A percentile compares a stretch with the other conserved stretches of the same genome.
Conservation (phyloP, 2,329 filamentous ascomycete genomes). For the Sphaerulina vaccinii region DNA sequence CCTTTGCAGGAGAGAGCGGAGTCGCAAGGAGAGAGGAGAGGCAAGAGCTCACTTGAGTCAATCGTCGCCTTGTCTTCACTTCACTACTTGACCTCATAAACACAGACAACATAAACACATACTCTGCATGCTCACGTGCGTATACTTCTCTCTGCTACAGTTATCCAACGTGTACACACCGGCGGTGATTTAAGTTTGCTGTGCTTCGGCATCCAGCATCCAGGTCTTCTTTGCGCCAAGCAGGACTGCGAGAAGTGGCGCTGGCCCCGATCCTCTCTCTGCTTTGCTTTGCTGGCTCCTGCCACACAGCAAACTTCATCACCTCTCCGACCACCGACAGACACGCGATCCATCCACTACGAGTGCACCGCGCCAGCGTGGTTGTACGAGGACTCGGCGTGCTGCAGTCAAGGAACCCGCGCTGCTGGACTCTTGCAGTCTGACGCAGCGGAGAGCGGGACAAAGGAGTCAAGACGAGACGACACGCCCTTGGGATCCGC, state of each 20-base stretch:
- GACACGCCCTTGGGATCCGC: background rate
- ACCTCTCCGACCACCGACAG: background rate
- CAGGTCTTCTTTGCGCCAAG: background rate
- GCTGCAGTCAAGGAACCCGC: conserved; percentile 1
- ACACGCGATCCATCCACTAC: conserved; percentile 2
- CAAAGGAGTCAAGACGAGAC: background rate
- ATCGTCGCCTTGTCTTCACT: too few relatives aligned
- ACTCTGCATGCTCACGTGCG: conserved; percentile 1
- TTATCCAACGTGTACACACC: background rate
- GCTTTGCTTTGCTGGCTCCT: conserved; percentile 4
- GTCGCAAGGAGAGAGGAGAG: too few relatives aligned
- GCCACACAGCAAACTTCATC: conserved; percentile 1
- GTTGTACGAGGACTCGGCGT: conserved; percentile 7
- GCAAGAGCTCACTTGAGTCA: too few relatives aligned
- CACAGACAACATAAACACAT: too few relatives aligned
- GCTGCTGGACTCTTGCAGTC: background rate
- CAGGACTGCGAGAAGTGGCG: background rate
- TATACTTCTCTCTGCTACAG: background rate
- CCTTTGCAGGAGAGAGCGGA: too few relatives aligned
- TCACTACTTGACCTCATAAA: too few relatives aligned
- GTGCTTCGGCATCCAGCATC: background rate
- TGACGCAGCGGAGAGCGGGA: background rate
- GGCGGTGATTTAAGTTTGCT: background rate
- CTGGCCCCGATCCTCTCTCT: background rate
- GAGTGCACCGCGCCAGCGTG: background rate